Conservation (phyloP, 2,329 filamentous ascomycete species). For the Trichophyton rubrum region DNA sequence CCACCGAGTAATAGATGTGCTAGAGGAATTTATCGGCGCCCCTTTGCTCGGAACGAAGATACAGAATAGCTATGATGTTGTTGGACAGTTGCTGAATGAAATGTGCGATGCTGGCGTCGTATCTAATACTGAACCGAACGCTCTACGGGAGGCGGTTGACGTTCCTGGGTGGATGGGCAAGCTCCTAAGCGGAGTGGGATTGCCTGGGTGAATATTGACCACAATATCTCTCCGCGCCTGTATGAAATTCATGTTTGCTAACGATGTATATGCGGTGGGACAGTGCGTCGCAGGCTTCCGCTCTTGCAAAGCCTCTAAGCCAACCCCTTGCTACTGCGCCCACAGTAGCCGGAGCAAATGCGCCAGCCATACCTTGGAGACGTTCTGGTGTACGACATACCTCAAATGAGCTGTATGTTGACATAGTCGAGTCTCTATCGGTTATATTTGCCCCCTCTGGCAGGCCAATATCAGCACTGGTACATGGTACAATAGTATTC, state of each 20-base stretch:
- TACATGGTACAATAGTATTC: slow-evolving; percentile 86
- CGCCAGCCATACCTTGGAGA: slow-evolving; percentile 66
- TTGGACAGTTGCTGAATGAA: slow-evolving; percentile 82
- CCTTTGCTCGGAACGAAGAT: slow-evolving; percentile 78
- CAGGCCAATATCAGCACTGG: slow-evolving; percentile 70
- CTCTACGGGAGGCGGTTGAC: slow-evolving; percentile 79
- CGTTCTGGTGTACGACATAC: slow-evolving; percentile 87
- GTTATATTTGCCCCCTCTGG: slow-evolving; percentile 87
- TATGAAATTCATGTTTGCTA: not conserved
- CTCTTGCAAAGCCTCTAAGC: slow-evolving; percentile 29
- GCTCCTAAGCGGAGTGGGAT: slow-evolving; percentile 70
- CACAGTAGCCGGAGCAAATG: slow-evolving; percentile 23
- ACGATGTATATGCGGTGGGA: slow-evolving; percentile 9
- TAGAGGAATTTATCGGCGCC: slow-evolving; percentile 87
- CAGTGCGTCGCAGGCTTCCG: slow-evolving; percentile 32
- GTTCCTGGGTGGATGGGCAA: slow-evolving; percentile 84
- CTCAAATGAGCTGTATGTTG: slow-evolving; percentile 92
- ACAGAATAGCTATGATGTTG: slow-evolving; percentile 81
- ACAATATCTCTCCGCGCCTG: not conserved
- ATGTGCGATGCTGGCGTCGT: slow-evolving; percentile 94
- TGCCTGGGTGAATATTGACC: slow-evolving; percentile 51
- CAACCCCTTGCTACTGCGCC: slow-evolving; percentile 25
- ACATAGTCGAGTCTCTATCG: slow-evolving; percentile 78
- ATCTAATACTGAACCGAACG: slow-evolving; percentile 84
- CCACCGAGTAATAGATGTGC: slow-evolving; percentile 78